Base-by-base conservation (phyloP, 345 rosid genomes). In the Corchorus capsularis region DNA sequence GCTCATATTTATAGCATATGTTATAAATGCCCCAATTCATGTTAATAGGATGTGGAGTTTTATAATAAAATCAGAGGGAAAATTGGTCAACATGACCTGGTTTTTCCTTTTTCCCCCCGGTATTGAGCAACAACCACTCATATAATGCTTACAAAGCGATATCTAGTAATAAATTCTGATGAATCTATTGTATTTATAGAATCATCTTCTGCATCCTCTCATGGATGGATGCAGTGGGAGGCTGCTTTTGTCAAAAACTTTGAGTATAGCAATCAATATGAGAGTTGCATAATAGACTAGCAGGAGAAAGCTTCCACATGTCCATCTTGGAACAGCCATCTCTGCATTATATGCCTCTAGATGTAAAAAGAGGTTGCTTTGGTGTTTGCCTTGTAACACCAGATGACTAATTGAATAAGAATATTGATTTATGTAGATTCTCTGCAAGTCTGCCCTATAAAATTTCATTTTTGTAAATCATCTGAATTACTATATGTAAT, bases 11-110 rank as follows among this genome's bases (percentile, higher is more conserved):
- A 56, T 35, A 14, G 64, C 73, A 34, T 46, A 45, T 69, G 37
- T 19, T 54, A 12, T 69, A 41, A 56, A 49, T 67, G 55, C 54
- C 71, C 68, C 76, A 32, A 77, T 50, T 73, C 5, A 17, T 35
- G 4, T 63, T 47, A 56, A 56, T 39, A 54, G 49, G 34, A 32
- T 17, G 77, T 45, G 32, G 76, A 57, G 45, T 22, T 47, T 17
- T 60, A 16, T 34, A 27, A 55, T 52, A 55, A 19, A 39, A 15
- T 12, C 45, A 12, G 32, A 71, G 63, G 12, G 50, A 59, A 35
- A 15, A 64, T 10, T 47, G 63, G 50, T 55, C 34, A 62, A 56
- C 6, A 17, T 12, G 32, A 60, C 45, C 11, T 64, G 11, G 45
- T 57, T 46, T 47, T 16, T n/a, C n/a, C n/a, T n/a, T n/a, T n/a